Conservation (phyloP, 257 asterid species). For the Nicotiana noctiflora region DNA sequence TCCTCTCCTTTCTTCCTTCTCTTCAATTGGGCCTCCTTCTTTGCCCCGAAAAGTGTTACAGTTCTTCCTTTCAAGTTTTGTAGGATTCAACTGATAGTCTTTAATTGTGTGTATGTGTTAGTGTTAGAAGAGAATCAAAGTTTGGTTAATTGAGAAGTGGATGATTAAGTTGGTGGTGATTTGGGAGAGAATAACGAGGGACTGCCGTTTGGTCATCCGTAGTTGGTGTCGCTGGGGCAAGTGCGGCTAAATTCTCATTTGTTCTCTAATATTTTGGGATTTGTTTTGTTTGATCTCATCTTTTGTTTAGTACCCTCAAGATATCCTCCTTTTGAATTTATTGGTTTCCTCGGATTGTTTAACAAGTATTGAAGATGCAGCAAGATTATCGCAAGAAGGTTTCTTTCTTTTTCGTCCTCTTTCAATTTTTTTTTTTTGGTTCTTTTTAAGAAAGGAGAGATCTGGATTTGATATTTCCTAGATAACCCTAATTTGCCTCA, state of each 20-base stretch:
- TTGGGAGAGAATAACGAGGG: not conserved
- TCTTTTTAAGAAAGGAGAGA: not conserved
- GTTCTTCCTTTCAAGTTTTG: not conserved
- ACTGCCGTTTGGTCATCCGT: not conserved
- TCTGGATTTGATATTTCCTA: not conserved
- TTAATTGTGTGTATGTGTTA: not conserved
- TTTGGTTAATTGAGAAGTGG: constrained; percentile 7
- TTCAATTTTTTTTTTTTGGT: not conserved
- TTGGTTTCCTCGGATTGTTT: not conserved
- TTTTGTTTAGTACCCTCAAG: not conserved
- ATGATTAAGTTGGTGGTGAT: not conserved
- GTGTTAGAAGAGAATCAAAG: not conserved
- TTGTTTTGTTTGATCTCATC: not conserved
- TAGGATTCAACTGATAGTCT: not conserved
- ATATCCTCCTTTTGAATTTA: not conserved
- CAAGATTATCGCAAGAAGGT: constrained; percentile 75
- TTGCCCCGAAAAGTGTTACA: not conserved
- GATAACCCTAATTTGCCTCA: not conserved
- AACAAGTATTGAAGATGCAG: constrained; percentile 22
- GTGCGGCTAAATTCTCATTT: not conserved
- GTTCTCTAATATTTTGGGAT: not conserved
- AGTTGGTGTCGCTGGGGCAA: constrained; percentile 13
- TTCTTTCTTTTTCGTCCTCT: not conserved
- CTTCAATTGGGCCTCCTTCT: not conserved
- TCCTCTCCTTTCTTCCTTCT: constrained; percentile 1